Percentiles rank a stretch among this genome's conserved stretches.
phyloP scores from a whole-genome alignment of 352 stramenopile species.

The Phytophthora macrochlamydospora region DNA sequence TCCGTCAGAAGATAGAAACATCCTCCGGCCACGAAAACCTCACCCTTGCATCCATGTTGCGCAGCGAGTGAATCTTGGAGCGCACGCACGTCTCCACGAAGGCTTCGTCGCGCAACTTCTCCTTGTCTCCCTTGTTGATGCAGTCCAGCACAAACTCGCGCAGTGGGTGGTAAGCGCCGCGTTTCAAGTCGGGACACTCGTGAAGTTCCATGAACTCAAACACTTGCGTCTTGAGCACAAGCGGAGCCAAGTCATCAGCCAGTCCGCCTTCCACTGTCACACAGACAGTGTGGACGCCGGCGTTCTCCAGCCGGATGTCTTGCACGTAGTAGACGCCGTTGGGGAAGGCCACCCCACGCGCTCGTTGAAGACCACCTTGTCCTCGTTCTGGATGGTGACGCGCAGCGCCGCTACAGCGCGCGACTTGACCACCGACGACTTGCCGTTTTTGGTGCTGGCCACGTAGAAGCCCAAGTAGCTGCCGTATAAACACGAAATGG shows the following conservation, averaged over 20 bases:
- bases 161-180: constrained; percentile 62
- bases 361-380: constrained; percentile 76
- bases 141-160: constrained; percentile 60
- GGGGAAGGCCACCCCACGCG: constrained; percentile 60
- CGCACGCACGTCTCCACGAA: constrained; percentile 63
- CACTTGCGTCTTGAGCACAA: constrained; percentile 72
- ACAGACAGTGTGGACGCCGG: constrained; percentile 65
- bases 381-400: constrained; percentile 80
- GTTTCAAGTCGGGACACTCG: constrained; percentile 58
- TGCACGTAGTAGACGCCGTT: constrained; percentile 87
- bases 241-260: constrained; percentile 48
- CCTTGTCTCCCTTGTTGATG: constrained; percentile 42
- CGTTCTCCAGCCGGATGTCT: constrained; percentile 65
- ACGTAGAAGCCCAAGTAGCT: constrained; percentile 84
- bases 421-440: constrained; percentile 64
- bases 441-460: constrained; percentile 60
- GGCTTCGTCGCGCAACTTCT: constrained; percentile 61
- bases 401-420: constrained; percentile 53
- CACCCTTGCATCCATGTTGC: constrained; percentile 74
- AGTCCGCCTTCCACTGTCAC: constrained; percentile 63
- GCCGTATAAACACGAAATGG: neutral
- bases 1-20: neutral
- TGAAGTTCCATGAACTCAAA: constrained; percentile 84
- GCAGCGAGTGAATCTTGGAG: constrained; percentile 65
- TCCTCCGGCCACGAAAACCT: neutral